These are phyloP conservation scores for Saprolegnia diclina DNA, from an alignment of 352 stramenopile species.

Conservation along the genomic window DNA sequence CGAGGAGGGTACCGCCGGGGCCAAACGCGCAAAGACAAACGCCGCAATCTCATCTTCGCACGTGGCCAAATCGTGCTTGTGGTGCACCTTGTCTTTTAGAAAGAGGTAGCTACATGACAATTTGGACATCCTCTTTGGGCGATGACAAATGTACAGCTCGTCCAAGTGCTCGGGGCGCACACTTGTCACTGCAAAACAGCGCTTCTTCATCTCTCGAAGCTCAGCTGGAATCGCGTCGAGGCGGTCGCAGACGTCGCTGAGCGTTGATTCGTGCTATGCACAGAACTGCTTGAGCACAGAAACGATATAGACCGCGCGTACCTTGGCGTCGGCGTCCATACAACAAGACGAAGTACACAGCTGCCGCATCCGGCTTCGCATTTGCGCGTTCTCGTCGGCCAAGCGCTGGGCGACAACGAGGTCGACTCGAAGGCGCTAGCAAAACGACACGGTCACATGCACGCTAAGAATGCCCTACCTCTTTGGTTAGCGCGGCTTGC, in stretches of 20 bases:
- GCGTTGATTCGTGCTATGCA: constrained; percentile 14
- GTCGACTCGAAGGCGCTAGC: constrained; percentile 67
- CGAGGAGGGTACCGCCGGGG: constrained; percentile 24
- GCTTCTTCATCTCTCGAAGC: constrained; percentile 40
- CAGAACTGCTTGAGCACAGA: constrained; percentile 33
- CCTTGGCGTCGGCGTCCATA: not conserved
- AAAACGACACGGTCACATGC: not conserved
- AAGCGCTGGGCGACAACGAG: constrained; percentile 65
- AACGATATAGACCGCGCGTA: not conserved
- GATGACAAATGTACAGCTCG: constrained; percentile 59
- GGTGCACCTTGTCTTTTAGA: constrained; percentile 77
- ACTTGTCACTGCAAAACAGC: constrained; percentile 66
- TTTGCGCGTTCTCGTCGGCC: constrained; percentile 45
- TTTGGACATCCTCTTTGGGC: constrained; percentile 9
- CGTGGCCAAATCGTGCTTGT: constrained; percentile 57
- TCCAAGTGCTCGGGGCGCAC: constrained; percentile 54
- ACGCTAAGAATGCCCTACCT: constrained; percentile 34
- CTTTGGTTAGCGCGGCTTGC: constrained; percentile 51
- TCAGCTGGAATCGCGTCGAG: constrained; percentile 35
- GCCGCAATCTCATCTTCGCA: constrained; percentile 58
- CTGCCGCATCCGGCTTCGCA: constrained; percentile 66
- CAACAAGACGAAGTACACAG: constrained; percentile 30
- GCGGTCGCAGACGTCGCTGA: constrained; percentile 43
- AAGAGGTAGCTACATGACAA: constrained; percentile 51
- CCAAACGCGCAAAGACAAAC: constrained; percentile 58